Evolutionary conservation across 164 flowering plant genomes (phyloP).

Genomic region (Stephania cephalantha): DNA sequence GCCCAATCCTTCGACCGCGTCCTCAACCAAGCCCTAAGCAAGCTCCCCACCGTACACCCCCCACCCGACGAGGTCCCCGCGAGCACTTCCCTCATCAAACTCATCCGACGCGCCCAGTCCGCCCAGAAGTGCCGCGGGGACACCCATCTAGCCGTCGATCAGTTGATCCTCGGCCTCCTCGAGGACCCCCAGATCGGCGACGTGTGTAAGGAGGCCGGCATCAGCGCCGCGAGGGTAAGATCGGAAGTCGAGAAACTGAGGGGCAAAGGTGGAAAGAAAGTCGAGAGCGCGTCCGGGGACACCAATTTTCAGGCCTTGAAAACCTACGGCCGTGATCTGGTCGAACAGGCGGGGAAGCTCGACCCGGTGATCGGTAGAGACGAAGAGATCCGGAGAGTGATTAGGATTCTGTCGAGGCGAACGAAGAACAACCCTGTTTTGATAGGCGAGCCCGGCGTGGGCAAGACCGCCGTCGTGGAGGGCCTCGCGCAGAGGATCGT

Average conservation of each 20-base stretch:
- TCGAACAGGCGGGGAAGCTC: constrained; percentile 48
- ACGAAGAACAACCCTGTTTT: constrained; percentile 74
- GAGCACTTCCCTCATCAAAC: constrained; percentile 15
- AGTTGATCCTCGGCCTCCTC: constrained; percentile 55
- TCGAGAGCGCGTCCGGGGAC: constrained; percentile 8
- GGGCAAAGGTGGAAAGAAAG: constrained; percentile 26
- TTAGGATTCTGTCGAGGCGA: constrained; percentile 58
- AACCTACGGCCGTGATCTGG: constrained; percentile 9
- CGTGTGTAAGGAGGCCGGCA: constrained; percentile 59
- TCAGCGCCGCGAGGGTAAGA: constrained; percentile 43
- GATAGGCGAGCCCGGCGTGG: constrained; percentile 78
- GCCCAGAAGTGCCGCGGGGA: constrained; percentile 56
- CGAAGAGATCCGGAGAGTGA: constrained; percentile 66
- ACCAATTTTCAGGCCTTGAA: constrained; percentile 11
- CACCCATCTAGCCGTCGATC: constrained; percentile 65
- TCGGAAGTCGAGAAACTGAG: constrained; percentile 68
- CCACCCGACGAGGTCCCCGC: constrained; percentile 18
- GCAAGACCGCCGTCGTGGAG: constrained; percentile 74
- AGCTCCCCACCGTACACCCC: constrained; percentile 17
- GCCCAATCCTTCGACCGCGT: constrained; percentile 16
- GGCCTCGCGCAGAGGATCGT: constrained; percentile 78
- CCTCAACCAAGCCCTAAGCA: constrained; percentile 18
- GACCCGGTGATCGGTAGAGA: constrained; percentile 79
- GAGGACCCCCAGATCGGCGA: constrained; percentile 76
- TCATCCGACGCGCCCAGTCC: constrained; percentile 58